Percentiles rank a stretch among this genome's conserved stretches.
These are phyloP conservation scores for Rhinocladiella similis DNA, from an alignment of 2,329 filamentous ascomycete genomes.

Conservation along the genomic window DNA sequence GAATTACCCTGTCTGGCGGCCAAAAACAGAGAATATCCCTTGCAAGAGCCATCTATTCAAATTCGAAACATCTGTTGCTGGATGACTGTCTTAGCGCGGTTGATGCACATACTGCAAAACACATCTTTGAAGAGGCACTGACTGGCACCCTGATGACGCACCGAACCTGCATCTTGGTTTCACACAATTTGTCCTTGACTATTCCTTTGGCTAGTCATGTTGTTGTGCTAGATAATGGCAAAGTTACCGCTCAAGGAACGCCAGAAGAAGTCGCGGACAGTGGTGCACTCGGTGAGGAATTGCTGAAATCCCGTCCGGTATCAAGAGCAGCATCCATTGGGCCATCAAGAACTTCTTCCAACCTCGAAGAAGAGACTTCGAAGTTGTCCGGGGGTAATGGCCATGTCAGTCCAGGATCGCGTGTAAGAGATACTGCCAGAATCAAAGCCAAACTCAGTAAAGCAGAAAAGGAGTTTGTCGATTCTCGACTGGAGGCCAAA, in stretches of 20 bases:
- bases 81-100: slow-evolving; percentile 97
- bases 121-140: slow-evolving; percentile 94
- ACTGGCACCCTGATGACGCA: slow-evolving; percentile 83
- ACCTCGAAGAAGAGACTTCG: slow-evolving; percentile 63
- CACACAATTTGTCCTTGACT: slow-evolving; percentile 90
- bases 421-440: slow-evolving; percentile 19
- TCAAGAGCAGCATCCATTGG: slow-evolving; percentile 71
- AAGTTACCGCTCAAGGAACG: slow-evolving; percentile 72
- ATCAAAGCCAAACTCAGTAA: slow-evolving; percentile 44
- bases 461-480: slow-evolving; percentile 38
- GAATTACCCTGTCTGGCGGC: slow-evolving; percentile 91
- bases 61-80: slow-evolving; percentile 83
- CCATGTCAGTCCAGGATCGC: slow-evolving; percentile 33
- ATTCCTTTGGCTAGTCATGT: slow-evolving; percentile 78
- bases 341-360: slow-evolving; percentile 76
- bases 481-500: slow-evolving; percentile 69
- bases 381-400: slow-evolving; percentile 53
- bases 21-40: slow-evolving; percentile 97
- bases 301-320: slow-evolving; percentile 70
- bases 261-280: slow-evolving; percentile 76
- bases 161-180: slow-evolving; percentile 91
- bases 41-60: slow-evolving; percentile 95
- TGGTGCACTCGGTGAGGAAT: slow-evolving; percentile 85
- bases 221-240: slow-evolving; percentile 84
- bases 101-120: slow-evolving; percentile 95